Evolutionary conservation across 441 rosid species (phyloP), one percentile per base, ranked within the genome.

Genomic region (Eutrema salsugineum): DNA sequence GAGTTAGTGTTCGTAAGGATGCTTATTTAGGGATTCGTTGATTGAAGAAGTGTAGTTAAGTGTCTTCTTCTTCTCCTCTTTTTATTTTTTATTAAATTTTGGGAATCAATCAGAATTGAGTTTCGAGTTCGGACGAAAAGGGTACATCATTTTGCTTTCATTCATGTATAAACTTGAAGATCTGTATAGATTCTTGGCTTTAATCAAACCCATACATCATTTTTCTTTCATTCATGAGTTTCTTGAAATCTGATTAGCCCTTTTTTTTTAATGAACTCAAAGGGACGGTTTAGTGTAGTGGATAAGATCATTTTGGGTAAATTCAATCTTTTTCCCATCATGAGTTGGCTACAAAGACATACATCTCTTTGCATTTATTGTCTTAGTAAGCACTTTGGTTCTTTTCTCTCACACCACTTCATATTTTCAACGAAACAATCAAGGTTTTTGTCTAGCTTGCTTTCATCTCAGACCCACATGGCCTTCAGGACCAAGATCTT

Each of bases 391-490:
- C 19, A 3, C 42, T 66, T 66, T 73, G 54, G 63, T 39, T 66
- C 71, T 58, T 46, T 66, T 63, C 66, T 40, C 46, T 49, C 68
- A 65, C 59, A 10, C 65, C 36, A 51, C 63, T 43, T 17, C 73
- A 36, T 47, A 38, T 28, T 59, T 67, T 75, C 75, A 69, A 75
- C 51, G 40, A 68, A 47, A 46, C 46, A 68, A 12, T 62, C 55
- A 62, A 69, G 66, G 75, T 69, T 68, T 44, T 54, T 75, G 72
- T 11, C 87, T 86, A 86, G 69, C 81, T 19, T 36, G 5, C 74
- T 57, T 53, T 68, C 12, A 75, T 43, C 22, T 32, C 39, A 62
- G 46, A 68, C 70, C 54, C 66, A 69, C 70, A 63, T 62, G 79
- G 79, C 54, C 63, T 68, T 68, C 2, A 54, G 38, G 66, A 40